These are phyloP conservation scores for Boletellus emodensis DNA, from an alignment of 768 basidiomycete genomes.

Conservation along the genomic window DNA sequence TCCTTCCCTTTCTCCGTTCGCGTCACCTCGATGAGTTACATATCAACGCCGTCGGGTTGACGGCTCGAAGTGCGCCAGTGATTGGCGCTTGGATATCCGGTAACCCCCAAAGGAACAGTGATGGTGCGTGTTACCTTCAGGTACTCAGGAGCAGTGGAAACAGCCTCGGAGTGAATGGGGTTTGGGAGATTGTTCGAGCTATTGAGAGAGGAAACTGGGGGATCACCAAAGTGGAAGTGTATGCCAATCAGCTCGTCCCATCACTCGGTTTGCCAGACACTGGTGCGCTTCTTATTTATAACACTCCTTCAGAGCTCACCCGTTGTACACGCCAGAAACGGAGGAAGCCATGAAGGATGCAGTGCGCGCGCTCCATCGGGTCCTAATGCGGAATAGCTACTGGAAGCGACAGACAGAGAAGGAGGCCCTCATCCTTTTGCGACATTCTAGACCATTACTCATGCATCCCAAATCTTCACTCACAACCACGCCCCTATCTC, in stretches of 20 bases:
- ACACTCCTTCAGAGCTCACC: conserved; percentile 17
- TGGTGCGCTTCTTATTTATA: conserved; percentile 2
- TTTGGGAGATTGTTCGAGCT: conserved; percentile 45
- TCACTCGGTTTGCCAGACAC: conserved; percentile 4
- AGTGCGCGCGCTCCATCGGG: conserved; percentile 30
- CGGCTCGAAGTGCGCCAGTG: conserved; percentile 38
- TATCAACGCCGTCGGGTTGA: conserved; percentile 46
- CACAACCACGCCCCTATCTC: conserved; percentile 8
- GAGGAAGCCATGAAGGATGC: conserved; percentile 33
- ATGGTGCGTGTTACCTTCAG: conserved; percentile 39
- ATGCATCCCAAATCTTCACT: conserved; percentile 28
- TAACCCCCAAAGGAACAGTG: conserved; percentile 2
- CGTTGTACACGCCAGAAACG: conserved; percentile 14
- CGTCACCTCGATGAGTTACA: conserved; percentile 50
- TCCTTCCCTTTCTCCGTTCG: conserved; percentile 48
- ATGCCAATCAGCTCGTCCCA: conserved; percentile 37
- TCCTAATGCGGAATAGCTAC: conserved; percentile 46
- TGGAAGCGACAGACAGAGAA: conserved; percentile 42
- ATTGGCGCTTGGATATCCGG: conserved; percentile 52
- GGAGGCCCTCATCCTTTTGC: conserved; percentile 50
- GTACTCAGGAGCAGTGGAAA: conserved; percentile 58
- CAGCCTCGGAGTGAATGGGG: conserved; percentile 43
- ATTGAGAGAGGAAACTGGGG: conserved; percentile 48
- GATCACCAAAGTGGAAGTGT: conserved; percentile 47
- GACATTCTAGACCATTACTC: conserved; percentile 46